Conservation (phyloP, 768 basidiomycete species). For the Boletellus emodensis region DNA sequence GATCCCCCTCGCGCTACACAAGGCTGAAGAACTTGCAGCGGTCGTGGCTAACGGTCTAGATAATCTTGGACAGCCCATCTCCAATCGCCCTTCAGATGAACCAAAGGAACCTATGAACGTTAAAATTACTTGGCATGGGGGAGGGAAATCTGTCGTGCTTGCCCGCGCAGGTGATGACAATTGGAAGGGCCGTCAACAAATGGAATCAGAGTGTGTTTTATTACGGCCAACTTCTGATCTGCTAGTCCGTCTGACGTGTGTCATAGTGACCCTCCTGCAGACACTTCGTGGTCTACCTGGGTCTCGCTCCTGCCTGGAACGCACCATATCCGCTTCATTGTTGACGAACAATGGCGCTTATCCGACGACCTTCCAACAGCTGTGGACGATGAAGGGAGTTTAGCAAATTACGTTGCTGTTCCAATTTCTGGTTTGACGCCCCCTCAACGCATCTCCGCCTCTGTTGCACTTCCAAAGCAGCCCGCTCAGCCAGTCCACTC, state of each 20-base stretch:
- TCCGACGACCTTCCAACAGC: conserved; percentile 79
- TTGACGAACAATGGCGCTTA: conserved; percentile 84
- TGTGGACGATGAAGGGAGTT: conserved; percentile 88
- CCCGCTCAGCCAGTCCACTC: conserved; percentile 31
- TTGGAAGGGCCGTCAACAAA: conserved; percentile 65
- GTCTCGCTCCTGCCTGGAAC: conserved; percentile 78
- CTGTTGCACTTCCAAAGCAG: conserved; percentile 31
- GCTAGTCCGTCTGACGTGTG: conserved; percentile 14
- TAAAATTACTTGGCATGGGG: conserved; percentile 63
- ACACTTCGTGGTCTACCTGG: conserved; percentile 35
- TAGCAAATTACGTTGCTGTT: conserved; percentile 87
- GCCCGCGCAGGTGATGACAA: conserved; percentile 71
- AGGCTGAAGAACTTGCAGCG: conserved; percentile 28
- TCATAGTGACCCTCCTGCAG: conserved; percentile 30
- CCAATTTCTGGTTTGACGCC: conserved; percentile 33
- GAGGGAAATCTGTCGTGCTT: conserved; percentile 59
- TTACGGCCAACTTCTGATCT: conserved; percentile 2
- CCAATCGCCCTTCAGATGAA: conserved; percentile 25
- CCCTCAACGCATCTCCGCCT: conserved; percentile 30
- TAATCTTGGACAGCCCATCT: conserved; percentile 20
- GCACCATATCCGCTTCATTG: conserved; percentile 91
- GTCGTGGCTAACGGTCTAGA: conserved; percentile 6
- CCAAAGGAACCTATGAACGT: conserved; percentile 35
- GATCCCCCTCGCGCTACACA: conserved; percentile 52
- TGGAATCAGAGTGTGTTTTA: conserved; percentile 58